phyloP scores from a whole-genome alignment of 192 early-diverging fungal species.

The Spinellus fusiger region DNA sequence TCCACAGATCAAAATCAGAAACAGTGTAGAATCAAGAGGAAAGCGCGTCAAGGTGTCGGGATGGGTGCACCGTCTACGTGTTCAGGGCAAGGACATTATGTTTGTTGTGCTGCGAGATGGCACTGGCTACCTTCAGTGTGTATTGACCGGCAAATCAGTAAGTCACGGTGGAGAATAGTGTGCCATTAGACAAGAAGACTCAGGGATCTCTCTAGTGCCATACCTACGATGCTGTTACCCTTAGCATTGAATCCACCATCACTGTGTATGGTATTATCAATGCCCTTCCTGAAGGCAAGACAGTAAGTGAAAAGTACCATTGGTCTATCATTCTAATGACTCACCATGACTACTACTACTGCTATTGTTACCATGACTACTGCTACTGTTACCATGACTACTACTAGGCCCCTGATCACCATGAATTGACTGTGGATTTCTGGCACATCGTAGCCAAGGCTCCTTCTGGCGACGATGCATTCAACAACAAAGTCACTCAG shows the following conservation, averaged over 20 bases:
- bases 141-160: slow-evolving; percentile 81
- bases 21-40: slow-evolving; percentile 58
- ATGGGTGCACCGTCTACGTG: slow-evolving; percentile 94
- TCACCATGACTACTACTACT: slow-evolving; percentile 33
- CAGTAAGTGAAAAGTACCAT: slow-evolving; percentile 44
- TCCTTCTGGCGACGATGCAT: slow-evolving; percentile 90
- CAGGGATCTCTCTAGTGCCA: slow-evolving; percentile 61
- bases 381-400: neutral
- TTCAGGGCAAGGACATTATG: slow-evolving; percentile 96
- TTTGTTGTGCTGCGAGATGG: slow-evolving; percentile 95
- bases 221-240: slow-evolving; percentile 87
- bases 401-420: slow-evolving; percentile 83
- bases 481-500: slow-evolving; percentile 83
- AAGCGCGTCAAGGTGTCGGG: slow-evolving; percentile 82
- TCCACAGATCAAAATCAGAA: slow-evolving; percentile 68
- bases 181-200: neutral
- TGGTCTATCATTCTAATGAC: too few relatives aligned
- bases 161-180: slow-evolving; percentile 12
- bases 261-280: slow-evolving; percentile 81
- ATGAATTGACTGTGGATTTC: slow-evolving; percentile 93
- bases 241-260: slow-evolving; percentile 92
- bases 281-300: slow-evolving; percentile 88
- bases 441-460: slow-evolving; percentile 93
- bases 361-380: slow-evolving; percentile 97
- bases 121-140: slow-evolving; percentile 88